Base-by-base conservation (phyloP, 306 rosid genomes). In the Glycine latifolia region DNA sequence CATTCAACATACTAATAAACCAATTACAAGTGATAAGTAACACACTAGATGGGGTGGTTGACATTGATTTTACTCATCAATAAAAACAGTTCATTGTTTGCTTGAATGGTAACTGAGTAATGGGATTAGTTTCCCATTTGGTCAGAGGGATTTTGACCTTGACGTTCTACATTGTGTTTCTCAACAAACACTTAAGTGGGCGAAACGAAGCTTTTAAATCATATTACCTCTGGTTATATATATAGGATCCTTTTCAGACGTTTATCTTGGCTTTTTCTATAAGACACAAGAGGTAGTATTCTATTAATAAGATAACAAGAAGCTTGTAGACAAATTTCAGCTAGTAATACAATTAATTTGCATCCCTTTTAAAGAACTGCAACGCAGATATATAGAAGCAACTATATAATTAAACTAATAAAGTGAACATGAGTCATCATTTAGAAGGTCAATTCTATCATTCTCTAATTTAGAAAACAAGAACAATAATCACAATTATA, bases 361-460 rank as follows among this genome's bases (percentile, higher is more conserved):
- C 69, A 73, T 37, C 39, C 8, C 46, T 55, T 37, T 39, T 1
- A 26, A 15, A 60, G 61, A 77, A 43, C 47, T 43, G 44, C 44
- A 39, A 3, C 44, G 44, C 44, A 39, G 44, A 39, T 4, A 39
- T 39, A 39, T 4, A 39, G 44, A 39, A 39, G 6, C 6, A 39
- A 62, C 4, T 48, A 71, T 11, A 39, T 37, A 10, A 65, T 37
- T 9, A 35, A 39, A n/a, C 67, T 6, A 37, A 37, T 46, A 2
- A 48, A 43, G 54, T 17, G 58, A 59, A 41, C 15, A 8, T 55
- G 47, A 79, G 11, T 12, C 47, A 47, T 67, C 60, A 55, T 68
- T 47, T 37, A 71, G 46, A 52, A 26, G 26, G 50, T 77, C 66
- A 82, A 70, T 49, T 48, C 75, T 73, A 73, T 33, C 75, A 75